Base-by-base conservation (phyloP, 1,284 basidiomycete genomes). In the Microbotryum lychnidis-dioicae region DNA sequence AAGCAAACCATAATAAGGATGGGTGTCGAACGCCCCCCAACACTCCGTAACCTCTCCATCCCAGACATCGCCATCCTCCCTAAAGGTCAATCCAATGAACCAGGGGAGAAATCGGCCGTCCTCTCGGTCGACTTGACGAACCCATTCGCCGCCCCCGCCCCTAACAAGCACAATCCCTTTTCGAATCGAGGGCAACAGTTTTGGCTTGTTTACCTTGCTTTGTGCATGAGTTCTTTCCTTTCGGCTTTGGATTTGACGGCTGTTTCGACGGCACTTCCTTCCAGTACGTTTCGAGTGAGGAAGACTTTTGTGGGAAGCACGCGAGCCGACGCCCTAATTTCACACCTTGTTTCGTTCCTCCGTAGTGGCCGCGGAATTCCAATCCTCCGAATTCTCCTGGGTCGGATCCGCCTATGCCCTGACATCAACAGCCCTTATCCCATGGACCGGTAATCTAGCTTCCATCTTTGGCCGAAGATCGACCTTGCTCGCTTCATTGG, bases 401-500 rank as follows among this genome's bases (percentile, higher is more conserved):
- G 56, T 73, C 50, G 71, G 66, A 7, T 58, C 62, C 9, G 61
- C 69, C 6, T 73, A 71, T 58, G 66, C 71, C 6, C 60, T 73
- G 3, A 58, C 67, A 6, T 65, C 65, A 21, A 73, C 71, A 12
- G 70, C 71, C 0, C 56, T 73, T 25, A 62, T 71, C n/a, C 71
- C 71, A 2, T 67, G 68, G 57, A 67, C 62, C 21, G 71, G 66
- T 5, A 66, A 66, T 2, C 47, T 71, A 25, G 68, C 72, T n/a
- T 18, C 52, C 44, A 64, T 68, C 31, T 68, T 69, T 42, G 67
- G 68, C 6, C 66, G 73, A 6, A 73, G 75, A 53, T 68, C 73
- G 7, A 64, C 74, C 31, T 65, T 77, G 31, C 70, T 71, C 25
- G 69, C 47, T n/a, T 69, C 72, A 8, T 71, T 75, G 54, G 8